phyloP scores from a whole-genome alignment of 2,329 filamentous ascomycete genomes.

The Sporothrix brasiliensis region DNA sequence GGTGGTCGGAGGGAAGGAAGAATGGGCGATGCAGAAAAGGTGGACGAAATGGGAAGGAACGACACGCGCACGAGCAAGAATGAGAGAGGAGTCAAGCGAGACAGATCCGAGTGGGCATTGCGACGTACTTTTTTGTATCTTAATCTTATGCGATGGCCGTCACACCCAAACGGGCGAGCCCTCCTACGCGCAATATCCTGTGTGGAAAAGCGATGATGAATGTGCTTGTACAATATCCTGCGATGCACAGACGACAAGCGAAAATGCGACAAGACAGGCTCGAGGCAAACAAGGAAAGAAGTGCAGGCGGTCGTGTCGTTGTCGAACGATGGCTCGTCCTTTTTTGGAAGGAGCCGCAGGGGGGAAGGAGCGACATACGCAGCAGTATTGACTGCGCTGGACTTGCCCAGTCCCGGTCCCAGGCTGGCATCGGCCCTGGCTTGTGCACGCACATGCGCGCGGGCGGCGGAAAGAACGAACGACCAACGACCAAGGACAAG shows the following conservation, averaged over 20 bases:
- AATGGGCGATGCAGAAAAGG: background rate
- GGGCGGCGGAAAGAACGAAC: slow-evolving; percentile 25
- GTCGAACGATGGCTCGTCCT: slow-evolving; percentile 24
- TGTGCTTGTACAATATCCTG: background rate
- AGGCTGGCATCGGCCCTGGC: background rate
- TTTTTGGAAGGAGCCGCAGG: slow-evolving; percentile 19
- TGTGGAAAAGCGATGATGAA: background rate
- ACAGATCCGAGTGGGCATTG: slow-evolving; percentile 7
- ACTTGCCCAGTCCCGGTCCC: background rate
- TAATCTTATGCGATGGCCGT: slow-evolving; percentile 19
- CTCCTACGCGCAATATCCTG: too few species aligned
- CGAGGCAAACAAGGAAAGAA: background rate
- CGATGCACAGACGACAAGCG: background rate
- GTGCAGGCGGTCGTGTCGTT: slow-evolving; percentile 3
- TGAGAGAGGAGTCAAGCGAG: slow-evolving; percentile 17
- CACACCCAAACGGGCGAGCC: slow-evolving; percentile 20
- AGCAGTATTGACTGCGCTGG: background rate
- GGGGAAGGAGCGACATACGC: slow-evolving; percentile 4
- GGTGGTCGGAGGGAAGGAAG: background rate
- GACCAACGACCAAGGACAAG: background rate
- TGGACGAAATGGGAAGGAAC: background rate
- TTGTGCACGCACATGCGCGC: slow-evolving; percentile 19
- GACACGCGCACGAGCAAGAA: slow-evolving; percentile 15
- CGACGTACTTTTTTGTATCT: background rate
- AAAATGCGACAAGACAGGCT: background rate